Base-by-base conservation (phyloP, 2,329 filamentous ascomycete species). In the Penicillium brasilianum region DNA sequence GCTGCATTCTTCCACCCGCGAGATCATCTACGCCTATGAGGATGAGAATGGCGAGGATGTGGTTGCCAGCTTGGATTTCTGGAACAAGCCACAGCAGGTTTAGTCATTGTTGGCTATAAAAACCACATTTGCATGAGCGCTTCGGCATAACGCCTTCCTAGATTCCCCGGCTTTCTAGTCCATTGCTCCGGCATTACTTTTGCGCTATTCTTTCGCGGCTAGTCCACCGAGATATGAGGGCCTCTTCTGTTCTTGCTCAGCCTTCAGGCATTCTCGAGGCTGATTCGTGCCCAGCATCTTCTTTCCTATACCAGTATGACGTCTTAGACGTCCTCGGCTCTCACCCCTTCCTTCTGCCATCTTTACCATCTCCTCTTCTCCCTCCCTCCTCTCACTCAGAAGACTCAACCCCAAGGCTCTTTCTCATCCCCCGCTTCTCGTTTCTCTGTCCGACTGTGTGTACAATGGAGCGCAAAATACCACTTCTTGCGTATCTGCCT, bases 11-110 rank as follows among this genome's bases (percentile, higher is more conserved):
- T 97, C 92, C 72, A 97, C 94, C 61, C 88, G 96, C 82, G 95
- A 99, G 95, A 98, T 99, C 70, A 80, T 99, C 55, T 98, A 97
- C 79, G 94, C 95, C 52, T 97, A 97, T 76, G 95, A 99, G 82
- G 94, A 98, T 73, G 95, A 99, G 76, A 83, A 87, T 66, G 94
- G 95, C 69, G 92, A 96, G 74, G 95, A 99, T 74, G 89, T 97
- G 55, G 90, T 99, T 65, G 93, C 95, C 70, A 93, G 92, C 64
- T 87, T 99, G 74, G 95, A 99, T 80, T 99, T 99, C 82, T 99
- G 94, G 94, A 92, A 88, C 81, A 88, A 82, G 66, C 72, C 74
- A 25, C 73, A 72, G 59, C 68, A 72, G 49, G 46, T 59, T 14
- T 68, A 54, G 59, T 34, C 9, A 30, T 11, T 20, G 9, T 32